These are phyloP conservation scores for Rhamnella rubrinervis DNA, from an alignment of 331 rosid genomes.

Conservation along the genomic window DNA sequence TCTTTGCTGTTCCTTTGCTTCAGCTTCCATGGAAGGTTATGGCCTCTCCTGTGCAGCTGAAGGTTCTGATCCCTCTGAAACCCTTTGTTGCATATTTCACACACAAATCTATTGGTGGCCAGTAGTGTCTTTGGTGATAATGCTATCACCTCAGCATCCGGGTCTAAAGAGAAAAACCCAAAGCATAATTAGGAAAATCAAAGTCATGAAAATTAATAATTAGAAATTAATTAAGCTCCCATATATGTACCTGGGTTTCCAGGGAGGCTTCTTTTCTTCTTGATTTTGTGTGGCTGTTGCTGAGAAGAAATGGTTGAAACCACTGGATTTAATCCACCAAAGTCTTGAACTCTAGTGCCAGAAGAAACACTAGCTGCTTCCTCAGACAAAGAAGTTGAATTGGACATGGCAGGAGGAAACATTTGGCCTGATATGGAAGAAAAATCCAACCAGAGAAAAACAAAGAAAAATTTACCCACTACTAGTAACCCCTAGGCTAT, in stretches of 20 bases:
- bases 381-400: constrained; percentile 72
- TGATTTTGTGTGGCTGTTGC: constrained; percentile 50
- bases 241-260: constrained; percentile 78
- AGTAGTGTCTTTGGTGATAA: constrained; percentile 81
- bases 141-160: constrained; percentile 98
- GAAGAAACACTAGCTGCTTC: constrained; percentile 69
- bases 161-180: constrained; percentile 51
- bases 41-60: constrained; percentile 97
- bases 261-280: constrained; percentile 92
- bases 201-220: not conserved
- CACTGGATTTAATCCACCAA: constrained; percentile 34
- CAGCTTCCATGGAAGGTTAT: constrained; percentile 97
- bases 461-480: constrained; percentile 18
- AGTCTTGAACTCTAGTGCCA: constrained; percentile 52
- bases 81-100: constrained; percentile 98
- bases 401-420: constrained; percentile 76
- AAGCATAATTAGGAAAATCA: not conserved
- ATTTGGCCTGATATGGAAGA: constrained; percentile 43
- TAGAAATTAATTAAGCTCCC: not conserved
- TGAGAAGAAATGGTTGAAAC: constrained; percentile 40
- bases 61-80: constrained; percentile 96
- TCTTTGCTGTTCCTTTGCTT: constrained; percentile 88
- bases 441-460: constrained; percentile 58
- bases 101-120: constrained; percentile 87
- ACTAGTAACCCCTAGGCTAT: not conserved